Evolutionary conservation across 164 flowering plant genomes (phyloP).

Genomic region (Tetracentron sinense): DNA sequence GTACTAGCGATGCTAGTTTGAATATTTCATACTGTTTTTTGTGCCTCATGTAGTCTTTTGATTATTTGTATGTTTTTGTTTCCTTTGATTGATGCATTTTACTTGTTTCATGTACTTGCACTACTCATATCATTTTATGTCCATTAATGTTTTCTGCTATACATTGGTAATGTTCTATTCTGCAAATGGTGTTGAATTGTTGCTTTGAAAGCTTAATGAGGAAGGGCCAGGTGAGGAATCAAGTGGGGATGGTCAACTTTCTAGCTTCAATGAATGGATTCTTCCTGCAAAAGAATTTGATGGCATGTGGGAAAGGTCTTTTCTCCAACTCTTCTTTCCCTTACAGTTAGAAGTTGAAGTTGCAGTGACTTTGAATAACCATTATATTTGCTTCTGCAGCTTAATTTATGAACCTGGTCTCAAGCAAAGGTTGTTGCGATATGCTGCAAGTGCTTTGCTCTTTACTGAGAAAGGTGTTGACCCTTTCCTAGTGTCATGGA

Average conservation of each 20-base stretch:
- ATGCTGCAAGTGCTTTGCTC: conserved; percentile 92
- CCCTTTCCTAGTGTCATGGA: conserved; percentile 94
- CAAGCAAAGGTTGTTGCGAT: conserved; percentile 83
- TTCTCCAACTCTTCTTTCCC: neutral
- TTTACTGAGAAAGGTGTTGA: conserved; percentile 91
- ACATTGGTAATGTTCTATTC: neutral
- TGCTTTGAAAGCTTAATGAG: conserved; percentile 73
- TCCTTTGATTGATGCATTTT: neutral
- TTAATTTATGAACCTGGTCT: conserved; percentile 91
- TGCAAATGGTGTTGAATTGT: conserved; percentile 10
- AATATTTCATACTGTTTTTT: neutral
- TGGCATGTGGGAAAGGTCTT: conserved; percentile 99
- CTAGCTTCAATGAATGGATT: conserved; percentile 93
- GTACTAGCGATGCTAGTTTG: neutral
- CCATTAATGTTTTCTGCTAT: neutral
- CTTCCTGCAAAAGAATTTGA: conserved; percentile 99
- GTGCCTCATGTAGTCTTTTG: neutral
- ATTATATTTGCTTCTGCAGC: conserved; percentile 42
- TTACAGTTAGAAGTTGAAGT: neutral
- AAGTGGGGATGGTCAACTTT: conserved; percentile 67
- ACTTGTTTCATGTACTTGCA: no score
- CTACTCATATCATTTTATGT: no score
- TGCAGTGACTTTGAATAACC: neutral
- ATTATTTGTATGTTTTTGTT: neutral
- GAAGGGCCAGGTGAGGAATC: conserved; percentile 97